These are phyloP conservation scores for Fistulifera pelliculosa DNA, from an alignment of 108 stramenopile genomes.

Conservation along the genomic window DNA sequence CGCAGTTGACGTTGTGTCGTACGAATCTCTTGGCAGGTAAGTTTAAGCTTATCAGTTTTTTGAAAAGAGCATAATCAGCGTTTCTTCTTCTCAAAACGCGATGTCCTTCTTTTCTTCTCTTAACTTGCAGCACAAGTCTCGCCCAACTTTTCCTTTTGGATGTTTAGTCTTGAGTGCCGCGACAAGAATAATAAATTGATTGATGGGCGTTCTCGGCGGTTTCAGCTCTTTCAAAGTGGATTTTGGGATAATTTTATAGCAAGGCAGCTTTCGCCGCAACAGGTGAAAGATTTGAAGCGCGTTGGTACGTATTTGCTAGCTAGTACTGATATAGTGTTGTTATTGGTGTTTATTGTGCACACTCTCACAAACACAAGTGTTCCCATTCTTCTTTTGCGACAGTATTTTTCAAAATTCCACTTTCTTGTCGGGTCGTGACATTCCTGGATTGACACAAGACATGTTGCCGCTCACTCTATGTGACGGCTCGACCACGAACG, in stretches of 20 bases:
- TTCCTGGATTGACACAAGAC: slow-evolving; percentile 23
- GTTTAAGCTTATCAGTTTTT: too few species aligned
- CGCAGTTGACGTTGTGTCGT: slow-evolving; percentile 14
- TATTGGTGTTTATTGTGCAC: too few species aligned
- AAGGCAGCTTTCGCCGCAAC: slow-evolving; percentile 12
- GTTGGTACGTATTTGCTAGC: slow-evolving; percentile 36
- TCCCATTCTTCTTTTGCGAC: slow-evolving; percentile 10
- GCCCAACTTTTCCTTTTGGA: slow-evolving; percentile 34
- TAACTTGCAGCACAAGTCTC: slow-evolving; percentile 1
- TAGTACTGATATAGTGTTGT: too few species aligned
- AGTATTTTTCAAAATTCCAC: slow-evolving; percentile 35
- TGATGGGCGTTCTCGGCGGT: slow-evolving; percentile 33
- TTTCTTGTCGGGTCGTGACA: slow-evolving; percentile 31
- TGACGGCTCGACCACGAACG: slow-evolving; percentile 18
- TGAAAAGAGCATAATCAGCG: neutral
- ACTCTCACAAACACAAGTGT: too few species aligned
- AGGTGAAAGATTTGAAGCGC: slow-evolving; percentile 19
- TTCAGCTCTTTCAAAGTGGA: slow-evolving; percentile 29
- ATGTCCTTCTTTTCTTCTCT: neutral
- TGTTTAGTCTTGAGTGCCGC: slow-evolving; percentile 26
- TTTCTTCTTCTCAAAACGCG: neutral
- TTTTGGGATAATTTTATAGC: slow-evolving; percentile 23
- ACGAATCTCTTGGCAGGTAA: slow-evolving; percentile 29
- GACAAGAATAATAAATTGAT: slow-evolving; percentile 23
- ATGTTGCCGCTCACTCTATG: slow-evolving; percentile 19